These are phyloP conservation scores for Monascus purpureus DNA, from an alignment of 495 filamentous ascomycete species.

Conservation along the genomic window DNA sequence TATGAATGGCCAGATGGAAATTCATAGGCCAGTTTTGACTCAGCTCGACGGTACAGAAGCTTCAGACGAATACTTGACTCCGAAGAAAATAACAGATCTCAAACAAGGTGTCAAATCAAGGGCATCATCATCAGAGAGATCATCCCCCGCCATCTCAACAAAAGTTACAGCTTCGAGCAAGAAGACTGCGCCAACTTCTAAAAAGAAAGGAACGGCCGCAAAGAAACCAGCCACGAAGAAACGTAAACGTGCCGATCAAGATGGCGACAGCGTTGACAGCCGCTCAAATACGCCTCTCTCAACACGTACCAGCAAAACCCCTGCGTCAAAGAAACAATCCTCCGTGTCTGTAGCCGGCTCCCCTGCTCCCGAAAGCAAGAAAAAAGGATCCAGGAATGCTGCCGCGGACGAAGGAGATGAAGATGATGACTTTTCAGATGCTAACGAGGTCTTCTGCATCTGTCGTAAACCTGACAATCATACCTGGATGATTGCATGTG, in stretches of 20 bases:
- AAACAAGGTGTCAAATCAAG: slow-evolving; percentile 21
- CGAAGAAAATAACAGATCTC: slow-evolving; percentile 25
- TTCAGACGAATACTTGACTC: slow-evolving; percentile 22
- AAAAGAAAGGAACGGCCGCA: slow-evolving; percentile 40
- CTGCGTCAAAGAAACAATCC: slow-evolving; percentile 26
- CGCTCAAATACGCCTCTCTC: slow-evolving; percentile 33
- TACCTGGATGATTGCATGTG: slow-evolving; percentile 64
- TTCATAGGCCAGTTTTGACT: slow-evolving; percentile 7
- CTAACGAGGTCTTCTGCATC: slow-evolving; percentile 48
- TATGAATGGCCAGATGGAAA: slow-evolving; percentile 14
- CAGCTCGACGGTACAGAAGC: slow-evolving; percentile 16
- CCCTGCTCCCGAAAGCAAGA: slow-evolving; percentile 24
- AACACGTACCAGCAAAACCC: slow-evolving; percentile 33
- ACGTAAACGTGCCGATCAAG: slow-evolving; percentile 36
- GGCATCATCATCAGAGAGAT: slow-evolving; percentile 21
- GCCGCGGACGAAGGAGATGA: slow-evolving; percentile 24
- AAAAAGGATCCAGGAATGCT: slow-evolving; percentile 16
- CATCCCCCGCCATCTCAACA: slow-evolving; percentile 19
- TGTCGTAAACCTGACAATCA: slow-evolving; percentile 59
- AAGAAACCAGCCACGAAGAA: slow-evolving; percentile 44
- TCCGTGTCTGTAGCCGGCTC: slow-evolving; percentile 25
- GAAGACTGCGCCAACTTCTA: slow-evolving; percentile 21
- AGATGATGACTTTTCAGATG: slow-evolving; percentile 20
- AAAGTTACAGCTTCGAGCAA: slow-evolving; percentile 17
- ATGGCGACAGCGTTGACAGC: slow-evolving; percentile 30